These are phyloP conservation scores for Quillaja saponaria DNA, from an alignment of 306 rosid genomes.

Conservation along the genomic window DNA sequence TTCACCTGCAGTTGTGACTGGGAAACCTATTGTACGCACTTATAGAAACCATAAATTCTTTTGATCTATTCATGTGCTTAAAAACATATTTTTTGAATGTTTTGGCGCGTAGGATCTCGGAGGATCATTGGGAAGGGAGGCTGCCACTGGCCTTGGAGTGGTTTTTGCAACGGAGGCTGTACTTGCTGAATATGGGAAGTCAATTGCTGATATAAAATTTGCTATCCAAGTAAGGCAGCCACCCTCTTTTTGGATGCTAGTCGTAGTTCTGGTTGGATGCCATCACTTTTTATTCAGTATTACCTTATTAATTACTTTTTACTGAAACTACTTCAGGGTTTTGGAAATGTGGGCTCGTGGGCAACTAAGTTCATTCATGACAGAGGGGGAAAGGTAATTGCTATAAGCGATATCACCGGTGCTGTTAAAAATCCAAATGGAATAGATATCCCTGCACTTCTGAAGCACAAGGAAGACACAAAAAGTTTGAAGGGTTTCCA, in stretches of 20 bases:
- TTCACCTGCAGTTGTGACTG: slow-evolving; percentile 78
- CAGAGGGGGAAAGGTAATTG: slow-evolving; percentile 69
- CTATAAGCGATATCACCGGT: slow-evolving; percentile 73
- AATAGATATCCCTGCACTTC: slow-evolving; percentile 57
- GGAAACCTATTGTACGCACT: slow-evolving; percentile 65
- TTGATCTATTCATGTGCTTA: no score
- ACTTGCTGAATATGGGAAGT: slow-evolving; percentile 62
- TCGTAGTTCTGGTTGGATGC: neutral
- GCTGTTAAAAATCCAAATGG: slow-evolving; percentile 63
- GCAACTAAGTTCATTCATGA: slow-evolving; percentile 62
- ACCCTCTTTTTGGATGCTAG: slow-evolving; percentile 3
- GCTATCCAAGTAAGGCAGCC: slow-evolving; percentile 53
- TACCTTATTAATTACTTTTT: slow-evolving; percentile 4
- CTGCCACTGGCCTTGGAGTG: slow-evolving; percentile 72
- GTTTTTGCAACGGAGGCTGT: slow-evolving; percentile 66
- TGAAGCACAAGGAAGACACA: slow-evolving; percentile 45
- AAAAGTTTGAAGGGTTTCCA: slow-evolving; percentile 44
- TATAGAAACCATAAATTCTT: no score
- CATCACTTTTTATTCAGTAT: neutral
- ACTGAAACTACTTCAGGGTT: slow-evolving; percentile 43
- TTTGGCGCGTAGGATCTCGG: slow-evolving; percentile 60
- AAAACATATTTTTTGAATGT: neutral
- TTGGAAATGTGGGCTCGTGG: slow-evolving; percentile 77
- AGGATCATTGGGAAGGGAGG: slow-evolving; percentile 75
- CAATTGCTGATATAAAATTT: slow-evolving; percentile 50